Evolutionary conservation across 2,329 filamentous ascomycete genomes (phyloP), one percentile per base, ranked within the genome.

Genomic region (Exophiala viscosa): DNA sequence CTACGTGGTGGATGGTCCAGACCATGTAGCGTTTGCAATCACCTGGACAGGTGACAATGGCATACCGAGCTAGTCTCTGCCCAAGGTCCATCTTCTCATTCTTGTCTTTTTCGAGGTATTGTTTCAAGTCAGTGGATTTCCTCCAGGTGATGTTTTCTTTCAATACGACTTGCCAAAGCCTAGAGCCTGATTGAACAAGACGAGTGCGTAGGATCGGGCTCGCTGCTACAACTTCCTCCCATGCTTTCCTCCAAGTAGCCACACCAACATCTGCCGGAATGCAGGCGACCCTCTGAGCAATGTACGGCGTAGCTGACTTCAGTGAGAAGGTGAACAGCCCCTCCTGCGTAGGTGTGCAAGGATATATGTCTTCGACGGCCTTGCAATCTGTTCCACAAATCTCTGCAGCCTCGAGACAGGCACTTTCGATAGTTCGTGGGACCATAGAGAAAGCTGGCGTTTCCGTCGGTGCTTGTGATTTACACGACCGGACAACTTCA

Each of bases 1-100:
- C 65, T 4, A 75, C 75, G 48, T 80, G 77, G 52, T 80, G 77
- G 45, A 77, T 70, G 0, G 74, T 75, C 67, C 75, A 76, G 3
- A 77, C 68, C 14, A 80, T 73, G 57, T 75, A 70, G 2, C 59
- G 57, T 33, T 50, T 48, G 10, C 62, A 58, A 1, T 62, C 63
- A 7, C 45, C 40, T 14, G 43, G 54, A 2, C 66, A 56, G 18
- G 65, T 54, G 3, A 72, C 64, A 20, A 74, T 66, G 0, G 66
- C 66, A 53, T 70, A 73, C 11, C 65, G 62, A 13, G 66, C 65
- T 8, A 74, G 51, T 2, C 53, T 45, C 4, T 62, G 67, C 20
- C 71, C 72, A 33, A 72, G 68, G 18, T 67, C 62, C 17, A 65
- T 64, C 7, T 67, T 64, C 3, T 70, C 33, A 2, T 65, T 57